Conservation (phyloP, 2,329 filamentous ascomycete genomes). For the Diplodia scrobiculata region DNA sequence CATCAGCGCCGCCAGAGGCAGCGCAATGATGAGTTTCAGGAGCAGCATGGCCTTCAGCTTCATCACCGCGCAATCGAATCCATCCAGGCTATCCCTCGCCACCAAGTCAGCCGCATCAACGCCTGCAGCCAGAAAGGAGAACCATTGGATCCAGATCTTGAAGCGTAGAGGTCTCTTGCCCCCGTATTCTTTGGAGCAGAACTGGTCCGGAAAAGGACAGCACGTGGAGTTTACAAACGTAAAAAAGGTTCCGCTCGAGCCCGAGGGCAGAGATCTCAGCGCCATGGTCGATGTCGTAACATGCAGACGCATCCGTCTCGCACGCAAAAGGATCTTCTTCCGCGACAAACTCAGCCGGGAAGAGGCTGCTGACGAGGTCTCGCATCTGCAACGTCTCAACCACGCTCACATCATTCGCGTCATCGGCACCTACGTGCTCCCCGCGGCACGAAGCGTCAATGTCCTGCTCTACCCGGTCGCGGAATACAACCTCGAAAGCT, state of each 20-base stretch:
- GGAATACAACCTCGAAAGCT: not conserved
- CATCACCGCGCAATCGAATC: not conserved
- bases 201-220: not conserved
- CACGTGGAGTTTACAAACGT: not conserved
- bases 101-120: not conserved
- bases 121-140: not conserved
- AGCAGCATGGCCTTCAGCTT: not conserved
- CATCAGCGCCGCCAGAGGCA: not conserved
- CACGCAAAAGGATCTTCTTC: not conserved
- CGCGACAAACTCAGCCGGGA: not conserved
- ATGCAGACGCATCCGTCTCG: not conserved
- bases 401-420: not conserved
- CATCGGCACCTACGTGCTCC: not conserved
- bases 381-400: not conserved
- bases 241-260: not conserved
- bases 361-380: not conserved
- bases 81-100: not conserved
- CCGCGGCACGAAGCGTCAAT: not conserved
- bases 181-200: not conserved
- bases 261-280: not conserved
- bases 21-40: not conserved
- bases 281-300: not conserved
- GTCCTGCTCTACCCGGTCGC: not conserved
- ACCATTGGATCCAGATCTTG: not conserved
- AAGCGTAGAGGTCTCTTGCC: not conserved